phyloP scores from a whole-genome alignment of 164 flowering plant genomes.

The Macadamia tetraphylla region DNA sequence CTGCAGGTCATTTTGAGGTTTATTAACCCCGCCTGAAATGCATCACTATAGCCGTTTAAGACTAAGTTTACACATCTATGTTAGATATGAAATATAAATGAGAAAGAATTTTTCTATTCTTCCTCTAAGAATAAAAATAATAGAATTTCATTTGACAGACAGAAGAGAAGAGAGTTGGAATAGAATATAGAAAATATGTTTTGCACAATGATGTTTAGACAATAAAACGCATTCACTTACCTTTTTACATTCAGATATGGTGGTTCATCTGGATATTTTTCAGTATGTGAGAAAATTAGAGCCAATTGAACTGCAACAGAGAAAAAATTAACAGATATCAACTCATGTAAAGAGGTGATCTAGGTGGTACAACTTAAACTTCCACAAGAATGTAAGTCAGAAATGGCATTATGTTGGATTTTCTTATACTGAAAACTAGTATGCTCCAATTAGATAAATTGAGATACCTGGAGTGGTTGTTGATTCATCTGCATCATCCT shows the following conservation, averaged over 20 bases:
- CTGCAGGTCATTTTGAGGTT: too few species aligned
- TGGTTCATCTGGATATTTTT: conserved; percentile 94
- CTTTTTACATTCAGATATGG: conserved; percentile 75
- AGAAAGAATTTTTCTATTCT: too few species aligned
- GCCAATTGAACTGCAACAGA: conserved; percentile 72
- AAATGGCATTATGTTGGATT: not conserved
- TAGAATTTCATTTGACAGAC: too few species aligned
- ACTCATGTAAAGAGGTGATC: not conserved
- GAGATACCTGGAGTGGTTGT: conserved; percentile 51
- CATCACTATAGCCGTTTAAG: too few species aligned
- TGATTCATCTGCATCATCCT: conserved; percentile 52
- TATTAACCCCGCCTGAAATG: too few species aligned
- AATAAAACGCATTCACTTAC: conserved; percentile 25
- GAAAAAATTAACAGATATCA: conserved; percentile 7
- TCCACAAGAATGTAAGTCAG: not conserved
- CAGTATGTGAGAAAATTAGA: conserved; percentile 88
- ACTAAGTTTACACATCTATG: too few species aligned
- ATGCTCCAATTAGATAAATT: not conserved
- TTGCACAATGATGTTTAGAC: not conserved
- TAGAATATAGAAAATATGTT: not conserved
- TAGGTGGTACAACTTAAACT: not conserved
- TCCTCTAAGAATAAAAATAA: too few species aligned
- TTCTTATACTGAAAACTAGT: not conserved
- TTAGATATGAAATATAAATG: too few species aligned
- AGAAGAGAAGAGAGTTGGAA: not conserved